Evolutionary conservation across 2,329 filamentous ascomycete genomes (phyloP), one percentile per base, ranked within the genome.

Genomic region (Aspergillus bombycis): DNA sequence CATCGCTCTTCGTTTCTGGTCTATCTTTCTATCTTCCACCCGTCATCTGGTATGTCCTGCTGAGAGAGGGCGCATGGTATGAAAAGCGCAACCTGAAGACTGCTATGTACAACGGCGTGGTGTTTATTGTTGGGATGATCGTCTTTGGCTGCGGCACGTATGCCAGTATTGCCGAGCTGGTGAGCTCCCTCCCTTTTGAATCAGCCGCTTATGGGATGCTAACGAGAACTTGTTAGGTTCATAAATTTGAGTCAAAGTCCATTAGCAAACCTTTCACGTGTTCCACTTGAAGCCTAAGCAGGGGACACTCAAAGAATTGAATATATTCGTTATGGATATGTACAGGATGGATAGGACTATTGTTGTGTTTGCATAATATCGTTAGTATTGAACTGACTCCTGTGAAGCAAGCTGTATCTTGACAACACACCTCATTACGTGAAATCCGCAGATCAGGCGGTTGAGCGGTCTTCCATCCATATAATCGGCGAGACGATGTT

Each of bases 21-120:
- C 23, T 59, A 11, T 59, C 57, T 4, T 59, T 52, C 36, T 59
- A 59, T n/a, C 21, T 59, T 12, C 57, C 57, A 6, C 45, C 45
- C 1, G 8, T 59, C 8, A 59, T 59, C 21, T 59, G 57, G 57
- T 59, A 48, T 10, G 45, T 59, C 2, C 46, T 59, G 2, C 28
- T 59, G 10, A 59, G 32, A 7, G 46, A 52, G 8, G 57, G 57
- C 5, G 28, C 43, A 8, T 59, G 57, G 57, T 50, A 50, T n/a
- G 43, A 50, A 9, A 34, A 16, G 23, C 23, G 6, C 12, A 59
- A 59, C 10, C 6, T 52, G 45, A 26, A 19, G 2, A 11, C 19
- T 11, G 28, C 57, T 11, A 4, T 59, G 8, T 30, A 28, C n/a
- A 52, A 50, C 16, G 6, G 12, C 7, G 16, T 52, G 8, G 45